A percentile compares a stretch with the other conserved stretches of the same genome.
phyloP scores from a whole-genome alignment of 2,329 filamentous ascomycete genomes.

The Ascochyta rabiei region DNA sequence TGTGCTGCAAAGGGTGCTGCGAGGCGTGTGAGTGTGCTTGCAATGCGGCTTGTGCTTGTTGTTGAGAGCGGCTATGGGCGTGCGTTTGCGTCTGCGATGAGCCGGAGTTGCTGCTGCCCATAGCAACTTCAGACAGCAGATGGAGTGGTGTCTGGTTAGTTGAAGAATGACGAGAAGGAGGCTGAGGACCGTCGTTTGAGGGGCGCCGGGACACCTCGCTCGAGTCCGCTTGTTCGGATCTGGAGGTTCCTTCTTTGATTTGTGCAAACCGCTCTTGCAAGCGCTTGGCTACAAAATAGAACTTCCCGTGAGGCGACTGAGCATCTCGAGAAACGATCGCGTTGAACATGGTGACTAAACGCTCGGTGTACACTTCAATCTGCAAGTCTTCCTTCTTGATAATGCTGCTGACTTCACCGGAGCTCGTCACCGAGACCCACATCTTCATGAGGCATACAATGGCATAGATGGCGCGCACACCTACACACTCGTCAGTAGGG shows the following conservation, averaged over 20 bases:
- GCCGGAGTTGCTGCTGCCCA: slow-evolving; percentile 40
- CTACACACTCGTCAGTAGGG: slow-evolving; percentile 28
- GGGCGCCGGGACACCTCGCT: slow-evolving; percentile 30
- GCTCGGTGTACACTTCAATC: slow-evolving; percentile 56
- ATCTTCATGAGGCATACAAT: slow-evolving; percentile 66
- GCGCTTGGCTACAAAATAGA: slow-evolving; percentile 54
- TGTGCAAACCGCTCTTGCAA: slow-evolving; percentile 54
- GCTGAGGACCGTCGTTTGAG: slow-evolving; percentile 21
- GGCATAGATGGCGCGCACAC: slow-evolving; percentile 63
- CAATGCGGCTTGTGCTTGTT: slow-evolving; percentile 33
- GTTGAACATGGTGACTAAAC: slow-evolving; percentile 54
- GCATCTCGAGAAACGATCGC: slow-evolving; percentile 49
- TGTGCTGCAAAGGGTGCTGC: slow-evolving; percentile 29
- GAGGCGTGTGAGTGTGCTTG: slow-evolving; percentile 33
- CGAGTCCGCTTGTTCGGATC: slow-evolving; percentile 31
- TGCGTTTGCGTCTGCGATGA: slow-evolving; percentile 13
- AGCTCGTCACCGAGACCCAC: slow-evolving; percentile 61
- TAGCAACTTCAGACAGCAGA: slow-evolving; percentile 49
- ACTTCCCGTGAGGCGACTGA: slow-evolving; percentile 55
- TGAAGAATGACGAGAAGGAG: slow-evolving; percentile 34
- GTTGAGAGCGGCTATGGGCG: slow-evolving; percentile 21
- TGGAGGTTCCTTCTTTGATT: slow-evolving; percentile 51
- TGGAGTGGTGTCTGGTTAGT: slow-evolving; percentile 47
- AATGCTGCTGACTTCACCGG: slow-evolving; percentile 56
- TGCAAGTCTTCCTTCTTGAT: slow-evolving; percentile 55